A percentile compares a stretch with the other conserved stretches of the same genome.
phyloP scores from a whole-genome alignment of 345 rosid genomes.

The Microthlaspi erraticum region DNA sequence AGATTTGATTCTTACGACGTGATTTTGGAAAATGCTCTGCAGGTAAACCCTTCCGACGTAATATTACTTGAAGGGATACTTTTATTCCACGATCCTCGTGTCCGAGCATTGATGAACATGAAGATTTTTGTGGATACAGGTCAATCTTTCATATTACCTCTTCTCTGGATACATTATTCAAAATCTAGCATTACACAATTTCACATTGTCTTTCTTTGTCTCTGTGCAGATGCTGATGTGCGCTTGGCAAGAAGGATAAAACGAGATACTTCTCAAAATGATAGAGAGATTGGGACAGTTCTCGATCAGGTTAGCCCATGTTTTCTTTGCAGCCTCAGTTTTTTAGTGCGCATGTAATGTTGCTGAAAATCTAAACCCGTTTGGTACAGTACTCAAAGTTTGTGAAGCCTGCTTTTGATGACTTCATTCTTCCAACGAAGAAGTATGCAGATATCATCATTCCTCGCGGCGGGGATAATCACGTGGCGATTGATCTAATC shows the following conservation, averaged over 20 bases:
- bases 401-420: constrained; percentile 97
- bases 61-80: constrained; percentile 91
- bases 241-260: constrained; percentile 95
- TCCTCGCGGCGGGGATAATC: constrained; percentile 98
- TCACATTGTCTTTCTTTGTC: constrained; percentile 44
- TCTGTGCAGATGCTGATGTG: constrained; percentile 95
- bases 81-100: constrained; percentile 79
- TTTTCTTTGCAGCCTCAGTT: constrained; percentile 2
- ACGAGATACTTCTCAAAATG: constrained; percentile 83
- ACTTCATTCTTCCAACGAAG: constrained; percentile 97
- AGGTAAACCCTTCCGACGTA: constrained; percentile 95
- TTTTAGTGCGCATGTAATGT: background rate
- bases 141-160: constrained; percentile 36
- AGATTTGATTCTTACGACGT: background rate
- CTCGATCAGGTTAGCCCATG: constrained; percentile 75
- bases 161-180: background rate
- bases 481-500: constrained; percentile 89
- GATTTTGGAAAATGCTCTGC: constrained; percentile 38
- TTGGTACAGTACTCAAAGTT: constrained; percentile 88
- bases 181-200: constrained; percentile 2
- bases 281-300: constrained; percentile 78
- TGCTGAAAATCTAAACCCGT: background rate
- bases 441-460: constrained; percentile 91
- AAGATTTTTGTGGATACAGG: constrained; percentile 97
- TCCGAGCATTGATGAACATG: constrained; percentile 90